Evolutionary conservation across 1,139 yeast species (phyloP).

Genomic region (Saccharomyces pastorianus): DNA sequence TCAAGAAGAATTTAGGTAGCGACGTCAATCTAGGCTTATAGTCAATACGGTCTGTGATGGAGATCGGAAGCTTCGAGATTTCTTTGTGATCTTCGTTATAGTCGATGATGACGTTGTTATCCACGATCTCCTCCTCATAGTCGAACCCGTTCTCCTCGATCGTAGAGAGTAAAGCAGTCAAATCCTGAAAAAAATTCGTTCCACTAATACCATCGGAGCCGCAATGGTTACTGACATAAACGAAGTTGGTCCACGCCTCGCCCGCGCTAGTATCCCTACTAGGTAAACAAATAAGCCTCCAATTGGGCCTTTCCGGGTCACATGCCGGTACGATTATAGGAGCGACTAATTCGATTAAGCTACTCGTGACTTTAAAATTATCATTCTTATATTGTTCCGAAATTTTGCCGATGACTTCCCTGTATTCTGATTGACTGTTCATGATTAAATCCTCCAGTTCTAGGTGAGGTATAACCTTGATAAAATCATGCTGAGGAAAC

Average conservation of each 20-base stretch:
- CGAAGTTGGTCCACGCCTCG: constrained; percentile 7
- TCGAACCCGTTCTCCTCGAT: background rate
- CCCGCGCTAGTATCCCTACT: constrained; percentile 1
- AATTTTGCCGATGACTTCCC: constrained; percentile 7
- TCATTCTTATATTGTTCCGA: constrained; percentile 10
- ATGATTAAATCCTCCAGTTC: constrained; percentile 16
- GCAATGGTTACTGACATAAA: constrained; percentile 22
- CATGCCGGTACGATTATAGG: constrained; percentile 14
- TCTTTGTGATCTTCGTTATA: constrained; percentile 12
- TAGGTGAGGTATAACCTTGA: constrained; percentile 13
- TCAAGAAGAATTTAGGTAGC: constrained; percentile 11
- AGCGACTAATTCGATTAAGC: constrained; percentile 13
- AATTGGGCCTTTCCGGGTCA: constrained; percentile 18
- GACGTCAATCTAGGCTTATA: constrained; percentile 12
- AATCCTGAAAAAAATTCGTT: constrained; percentile 20
- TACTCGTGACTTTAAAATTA: constrained; percentile 10
- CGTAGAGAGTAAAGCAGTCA: constrained; percentile 8
- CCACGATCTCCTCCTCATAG: constrained; percentile 1
- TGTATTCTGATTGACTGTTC: constrained; percentile 17
- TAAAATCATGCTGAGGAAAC: constrained; percentile 21
- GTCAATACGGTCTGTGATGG: constrained; percentile 19
- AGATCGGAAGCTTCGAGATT: constrained; percentile 12
- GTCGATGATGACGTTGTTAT: constrained; percentile 7
- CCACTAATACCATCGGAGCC: constrained; percentile 22
- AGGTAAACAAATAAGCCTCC: constrained; percentile 21